A percentile compares a stretch with the other conserved stretches of the same genome.
phyloP scores from a whole-genome alignment of 2,329 filamentous ascomycete genomes.

The Ophiosphaerella korrae region DNA sequence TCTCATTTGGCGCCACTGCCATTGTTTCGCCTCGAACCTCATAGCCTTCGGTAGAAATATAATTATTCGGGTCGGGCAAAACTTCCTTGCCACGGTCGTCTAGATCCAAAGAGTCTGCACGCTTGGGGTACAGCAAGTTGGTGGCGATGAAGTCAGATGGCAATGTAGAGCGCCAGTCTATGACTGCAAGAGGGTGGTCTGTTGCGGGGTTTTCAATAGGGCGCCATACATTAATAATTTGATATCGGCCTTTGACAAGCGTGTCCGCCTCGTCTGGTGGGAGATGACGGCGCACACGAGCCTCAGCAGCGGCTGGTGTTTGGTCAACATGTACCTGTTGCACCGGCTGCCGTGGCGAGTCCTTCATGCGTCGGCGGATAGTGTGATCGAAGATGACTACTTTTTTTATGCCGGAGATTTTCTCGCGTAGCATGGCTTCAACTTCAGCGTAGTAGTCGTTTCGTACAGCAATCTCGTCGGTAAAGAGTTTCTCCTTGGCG shows the following conservation, averaged over 20 bases:
- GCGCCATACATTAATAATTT: slow-evolving; percentile 74
- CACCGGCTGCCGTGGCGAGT: slow-evolving; percentile 66
- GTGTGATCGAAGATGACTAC: slow-evolving; percentile 76
- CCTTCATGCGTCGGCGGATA: slow-evolving; percentile 62
- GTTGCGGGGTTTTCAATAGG: slow-evolving; percentile 68
- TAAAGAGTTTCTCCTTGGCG: slow-evolving; percentile 60
- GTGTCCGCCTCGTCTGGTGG: slow-evolving; percentile 60
- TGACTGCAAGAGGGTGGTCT: slow-evolving; percentile 70
- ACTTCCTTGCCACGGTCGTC: slow-evolving; percentile 66
- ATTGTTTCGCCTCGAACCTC: slow-evolving; percentile 68
- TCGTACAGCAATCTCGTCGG: slow-evolving; percentile 61
- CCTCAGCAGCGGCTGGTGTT: slow-evolving; percentile 66
- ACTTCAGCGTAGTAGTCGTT: slow-evolving; percentile 66
- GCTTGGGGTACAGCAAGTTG: slow-evolving; percentile 65
- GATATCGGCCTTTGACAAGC: slow-evolving; percentile 63
- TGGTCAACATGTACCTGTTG: slow-evolving; percentile 76
- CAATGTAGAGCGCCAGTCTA: slow-evolving; percentile 65
- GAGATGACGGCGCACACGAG: slow-evolving; percentile 66
- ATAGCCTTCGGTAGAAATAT: slow-evolving; percentile 63
- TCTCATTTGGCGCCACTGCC: slow-evolving; percentile 61
- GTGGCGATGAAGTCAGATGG: slow-evolving; percentile 65
- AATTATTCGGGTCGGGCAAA: slow-evolving; percentile 55
- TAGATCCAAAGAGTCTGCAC: slow-evolving; percentile 43
- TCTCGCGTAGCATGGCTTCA: slow-evolving; percentile 60
- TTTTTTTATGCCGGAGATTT: slow-evolving; percentile 62